Evolutionary conservation across 1,284 basidiomycete genomes (phyloP), one percentile per base, ranked within the genome.

Genomic region (Ustilago nuda): DNA sequence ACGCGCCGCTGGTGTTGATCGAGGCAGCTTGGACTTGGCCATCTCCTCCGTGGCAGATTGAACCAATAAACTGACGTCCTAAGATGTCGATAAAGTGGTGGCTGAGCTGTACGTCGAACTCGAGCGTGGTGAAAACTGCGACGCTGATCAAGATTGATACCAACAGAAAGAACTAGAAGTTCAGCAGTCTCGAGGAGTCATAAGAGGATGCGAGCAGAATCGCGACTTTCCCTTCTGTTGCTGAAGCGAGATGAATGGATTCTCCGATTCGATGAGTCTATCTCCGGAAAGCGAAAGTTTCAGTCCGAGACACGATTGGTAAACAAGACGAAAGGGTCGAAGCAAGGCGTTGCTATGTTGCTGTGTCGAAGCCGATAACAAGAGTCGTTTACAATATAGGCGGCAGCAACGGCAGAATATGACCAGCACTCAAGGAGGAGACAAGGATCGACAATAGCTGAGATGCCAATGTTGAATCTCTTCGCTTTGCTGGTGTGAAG

Each of bases 11-110:
- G 75, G 69, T 53, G 70, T 73, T 35, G 75, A 77, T 56, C 66
- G 69, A 57, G 76, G 76, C 54, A 71, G 60, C 72, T 78, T 78
- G 37, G 68, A 71, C 56, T 74, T 78, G 61, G 76, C 76, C 76
- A 78, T 78, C n/a, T 56, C 58, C 53, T 64, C 45, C 37, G 48
- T 61, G 52, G 37, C 45, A 36, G 45, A 66, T 59, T 63, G 43
- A 37, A 19, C 19, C 7, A 45, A 19, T 19, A 19, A 19, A 45
- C n/a, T 45, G 43, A 45, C 7, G 43, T n/a, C n/a, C 43, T 45
- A 19, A 45, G 43, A 7, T 19, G n/a, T n/a, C 11, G 37, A 36
- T n/a, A 8, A 33, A 30, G 36, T 15, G 52, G 30, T 27, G 56
- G 52, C 56, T 60, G 37, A 58, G 50, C 56, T 43, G 36, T 17